Conservation (phyloP, 768 basidiomycete genomes). For the Pulveroboletus sp. region DNA sequence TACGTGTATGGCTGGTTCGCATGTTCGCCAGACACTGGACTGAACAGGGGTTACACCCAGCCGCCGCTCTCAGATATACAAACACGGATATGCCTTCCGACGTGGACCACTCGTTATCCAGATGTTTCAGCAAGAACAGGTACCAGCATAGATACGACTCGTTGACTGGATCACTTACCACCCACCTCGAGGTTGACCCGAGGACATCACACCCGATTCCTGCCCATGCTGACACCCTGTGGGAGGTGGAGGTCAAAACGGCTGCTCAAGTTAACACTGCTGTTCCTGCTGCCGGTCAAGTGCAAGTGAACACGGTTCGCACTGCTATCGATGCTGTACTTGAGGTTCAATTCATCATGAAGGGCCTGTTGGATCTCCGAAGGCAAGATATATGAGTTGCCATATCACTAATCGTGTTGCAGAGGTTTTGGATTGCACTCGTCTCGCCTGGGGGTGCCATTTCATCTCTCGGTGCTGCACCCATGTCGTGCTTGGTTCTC, state of each 20-base stretch:
- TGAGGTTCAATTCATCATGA: conserved; percentile 81
- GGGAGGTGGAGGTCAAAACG: conserved; percentile 89
- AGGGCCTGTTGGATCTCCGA: conserved; percentile 75
- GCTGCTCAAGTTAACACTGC: conserved; percentile 75
- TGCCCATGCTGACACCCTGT: conserved; percentile 76
- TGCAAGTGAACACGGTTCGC: conserved; percentile 70
- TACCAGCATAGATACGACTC: conserved; percentile 23
- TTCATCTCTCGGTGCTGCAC: no score
- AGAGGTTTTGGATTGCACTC: no score
- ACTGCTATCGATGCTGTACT: conserved; percentile 71
- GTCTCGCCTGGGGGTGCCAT: no score
- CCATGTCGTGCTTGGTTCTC: no score
- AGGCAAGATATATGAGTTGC: conserved; percentile 59
- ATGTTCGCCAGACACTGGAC: background rate
- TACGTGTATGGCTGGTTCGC: conserved; percentile 51
- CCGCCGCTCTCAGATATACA: conserved; percentile 74
- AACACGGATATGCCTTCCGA: conserved; percentile 75
- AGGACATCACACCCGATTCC: conserved; percentile 74
- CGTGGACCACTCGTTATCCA: conserved; percentile 69
- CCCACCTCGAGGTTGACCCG: conserved; percentile 55
- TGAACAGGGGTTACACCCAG: conserved; percentile 31
- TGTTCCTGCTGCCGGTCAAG: conserved; percentile 24
- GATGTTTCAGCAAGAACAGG: conserved; percentile 87
- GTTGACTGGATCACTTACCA: conserved; percentile 3
- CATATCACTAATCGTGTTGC: no score